A percentile compares a stretch with the other conserved stretches of the same genome.
Evolutionary conservation across 1,139 yeast genomes (phyloP).

Genomic region (Zygosaccharomyces sapae): DNA sequence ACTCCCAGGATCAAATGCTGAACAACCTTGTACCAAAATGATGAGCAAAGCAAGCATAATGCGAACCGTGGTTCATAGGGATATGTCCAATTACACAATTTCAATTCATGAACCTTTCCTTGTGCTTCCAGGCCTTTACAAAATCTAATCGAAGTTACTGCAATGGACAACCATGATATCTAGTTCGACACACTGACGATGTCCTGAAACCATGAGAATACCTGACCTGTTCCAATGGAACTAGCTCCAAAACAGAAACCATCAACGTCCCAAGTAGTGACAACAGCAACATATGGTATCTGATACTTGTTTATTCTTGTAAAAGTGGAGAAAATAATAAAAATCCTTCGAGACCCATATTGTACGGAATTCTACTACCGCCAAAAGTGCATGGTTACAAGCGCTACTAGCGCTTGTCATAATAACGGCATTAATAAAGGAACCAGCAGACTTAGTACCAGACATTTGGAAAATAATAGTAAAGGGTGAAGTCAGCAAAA

Average conservation of each 20-base stretch:
- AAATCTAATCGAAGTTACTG: slow-evolving; percentile 48
- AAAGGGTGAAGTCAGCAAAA: slow-evolving; percentile 57
- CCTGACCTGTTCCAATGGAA: slow-evolving; percentile 37
- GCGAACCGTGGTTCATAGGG: slow-evolving; percentile 60
- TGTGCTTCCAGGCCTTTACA: slow-evolving; percentile 47
- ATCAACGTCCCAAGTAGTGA: slow-evolving; percentile 39
- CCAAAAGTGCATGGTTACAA: slow-evolving; percentile 52
- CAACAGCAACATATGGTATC: slow-evolving; percentile 44
- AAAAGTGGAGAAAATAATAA: slow-evolving; percentile 46
- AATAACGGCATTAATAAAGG: slow-evolving; percentile 50
- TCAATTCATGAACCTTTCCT: slow-evolving; percentile 36
- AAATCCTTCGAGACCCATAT: slow-evolving; percentile 47
- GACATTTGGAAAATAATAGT: slow-evolving; percentile 58
- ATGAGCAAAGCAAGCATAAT: slow-evolving; percentile 47
- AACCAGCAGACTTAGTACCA: slow-evolving; percentile 42
- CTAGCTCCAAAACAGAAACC: slow-evolving; percentile 39
- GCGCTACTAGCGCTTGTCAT: slow-evolving; percentile 50
- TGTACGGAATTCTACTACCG: slow-evolving; percentile 46
- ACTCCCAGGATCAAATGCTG: slow-evolving; percentile 55
- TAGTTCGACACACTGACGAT: slow-evolving; percentile 41
- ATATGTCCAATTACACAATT: slow-evolving; percentile 50
- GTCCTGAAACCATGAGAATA: slow-evolving; percentile 40
- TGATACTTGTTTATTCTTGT: slow-evolving; percentile 44
- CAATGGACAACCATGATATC: slow-evolving; percentile 40
- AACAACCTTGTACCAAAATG: slow-evolving; percentile 61